Conservation (phyloP, 2,329 filamentous ascomycete species). For the Metarhizium humberi region DNA sequence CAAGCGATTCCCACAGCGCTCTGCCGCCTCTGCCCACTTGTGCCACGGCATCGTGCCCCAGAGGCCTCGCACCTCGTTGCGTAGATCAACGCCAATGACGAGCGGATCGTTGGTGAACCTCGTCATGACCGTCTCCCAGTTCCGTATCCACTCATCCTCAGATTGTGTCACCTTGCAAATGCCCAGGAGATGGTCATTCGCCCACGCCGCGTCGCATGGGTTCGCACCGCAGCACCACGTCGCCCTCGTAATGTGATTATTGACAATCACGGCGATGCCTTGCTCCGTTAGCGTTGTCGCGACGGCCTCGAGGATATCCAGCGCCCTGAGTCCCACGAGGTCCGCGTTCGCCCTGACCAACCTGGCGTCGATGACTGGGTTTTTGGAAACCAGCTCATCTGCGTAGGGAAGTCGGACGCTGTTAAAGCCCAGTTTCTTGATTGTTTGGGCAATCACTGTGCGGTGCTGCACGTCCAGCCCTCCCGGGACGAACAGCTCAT, state of each 20-base stretch:
- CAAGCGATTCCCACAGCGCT: constrained; percentile 52
- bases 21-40: constrained; percentile 54
- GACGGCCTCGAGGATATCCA: constrained; percentile 53
- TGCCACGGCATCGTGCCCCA: constrained; percentile 63
- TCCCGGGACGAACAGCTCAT: constrained; percentile 54
- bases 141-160: constrained; percentile 55
- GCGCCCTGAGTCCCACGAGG: constrained; percentile 42
- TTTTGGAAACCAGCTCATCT: constrained; percentile 55
- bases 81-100: constrained; percentile 57
- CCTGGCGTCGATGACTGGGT: constrained; percentile 41
- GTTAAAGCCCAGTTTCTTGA: constrained; percentile 57
- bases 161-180: constrained; percentile 54
- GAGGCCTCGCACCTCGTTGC: constrained; percentile 59
- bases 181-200: constrained; percentile 52
- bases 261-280: constrained; percentile 56
- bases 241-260: constrained; percentile 62
- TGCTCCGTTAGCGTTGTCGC: constrained; percentile 50
- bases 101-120: constrained; percentile 48
- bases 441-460: constrained; percentile 47
- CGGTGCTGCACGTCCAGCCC: constrained; percentile 57
- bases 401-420: constrained; percentile 60
- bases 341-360: constrained; percentile 51
- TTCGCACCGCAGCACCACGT: constrained; percentile 62
- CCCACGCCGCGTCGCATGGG: constrained; percentile 58
- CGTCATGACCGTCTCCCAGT: constrained; percentile 57